Percentiles rank a stretch among this genome's conserved stretches.
phyloP scores from a whole-genome alignment of 2,329 filamentous ascomycete genomes.

The Botrytis fabae region DNA sequence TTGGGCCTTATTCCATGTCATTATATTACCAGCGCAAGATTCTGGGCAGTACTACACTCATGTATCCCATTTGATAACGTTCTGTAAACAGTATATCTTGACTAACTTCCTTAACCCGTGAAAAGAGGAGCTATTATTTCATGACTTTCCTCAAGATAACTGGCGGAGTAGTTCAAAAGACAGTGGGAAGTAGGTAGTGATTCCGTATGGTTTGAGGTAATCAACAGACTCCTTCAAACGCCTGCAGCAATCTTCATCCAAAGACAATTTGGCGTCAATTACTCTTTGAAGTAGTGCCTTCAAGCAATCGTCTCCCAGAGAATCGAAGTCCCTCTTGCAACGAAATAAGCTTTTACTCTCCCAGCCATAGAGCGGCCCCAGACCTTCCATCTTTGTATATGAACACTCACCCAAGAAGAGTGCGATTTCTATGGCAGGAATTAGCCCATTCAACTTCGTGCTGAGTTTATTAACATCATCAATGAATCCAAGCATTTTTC shows the following conservation, averaged over 20 bases:
- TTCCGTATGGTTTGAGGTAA: background rate
- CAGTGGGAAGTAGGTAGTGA: background rate
- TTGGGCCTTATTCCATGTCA: background rate
- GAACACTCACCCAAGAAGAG: conserved; percentile 4
- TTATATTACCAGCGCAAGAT: background rate
- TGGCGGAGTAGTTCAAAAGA: background rate
- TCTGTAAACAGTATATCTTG: background rate
- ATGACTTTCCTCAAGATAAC: background rate
- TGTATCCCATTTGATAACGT: background rate
- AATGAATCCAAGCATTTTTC: background rate
- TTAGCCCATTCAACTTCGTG: background rate
- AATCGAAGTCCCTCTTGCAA: background rate
- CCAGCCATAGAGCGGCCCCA: conserved; percentile 12
- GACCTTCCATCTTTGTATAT: background rate
- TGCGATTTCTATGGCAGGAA: background rate
- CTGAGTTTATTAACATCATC: background rate
- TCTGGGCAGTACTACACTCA: background rate
- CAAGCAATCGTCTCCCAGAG: background rate
- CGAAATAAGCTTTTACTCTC: background rate
- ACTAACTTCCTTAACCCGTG: background rate
- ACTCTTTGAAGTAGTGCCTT: background rate
- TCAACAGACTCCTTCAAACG: background rate
- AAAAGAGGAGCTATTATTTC: background rate
- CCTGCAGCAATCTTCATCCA: background rate
- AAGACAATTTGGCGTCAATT: background rate